phyloP scores from a whole-genome alignment of 176 grass and related monocot species.

The Carex pumila region DNA sequence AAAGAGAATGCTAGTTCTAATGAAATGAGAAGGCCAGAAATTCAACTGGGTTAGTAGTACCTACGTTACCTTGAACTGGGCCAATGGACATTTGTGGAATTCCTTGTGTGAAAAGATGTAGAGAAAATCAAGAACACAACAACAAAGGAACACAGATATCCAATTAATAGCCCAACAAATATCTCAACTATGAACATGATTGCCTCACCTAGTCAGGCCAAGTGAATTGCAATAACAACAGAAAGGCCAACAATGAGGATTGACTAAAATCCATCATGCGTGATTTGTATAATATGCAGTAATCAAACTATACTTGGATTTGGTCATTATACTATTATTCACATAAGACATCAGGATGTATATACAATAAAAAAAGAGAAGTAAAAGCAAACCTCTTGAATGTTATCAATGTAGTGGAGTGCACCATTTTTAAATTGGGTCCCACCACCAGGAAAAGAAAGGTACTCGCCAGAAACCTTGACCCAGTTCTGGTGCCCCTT shows the following conservation, averaged over 20 bases:
- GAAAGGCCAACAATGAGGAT: not conserved
- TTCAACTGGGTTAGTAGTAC: not conserved
- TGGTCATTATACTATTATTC: not conserved
- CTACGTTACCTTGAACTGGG: not conserved
- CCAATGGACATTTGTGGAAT: not conserved
- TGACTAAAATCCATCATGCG: not conserved
- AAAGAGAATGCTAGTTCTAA: not conserved
- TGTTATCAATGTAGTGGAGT: constrained; percentile 75
- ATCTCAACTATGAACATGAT: not conserved
- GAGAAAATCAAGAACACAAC: not conserved
- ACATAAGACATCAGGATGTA: not conserved
- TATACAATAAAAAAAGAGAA: not conserved
- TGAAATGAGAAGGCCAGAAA: not conserved
- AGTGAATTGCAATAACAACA: not conserved
- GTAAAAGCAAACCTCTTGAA: constrained; percentile 32
- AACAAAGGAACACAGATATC: not conserved
- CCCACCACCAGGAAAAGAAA: constrained; percentile 86
- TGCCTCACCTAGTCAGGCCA: not conserved
- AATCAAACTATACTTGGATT: not conserved
- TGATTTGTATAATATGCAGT: not conserved
- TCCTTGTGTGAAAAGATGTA: not conserved
- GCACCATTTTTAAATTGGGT: constrained; percentile 90
- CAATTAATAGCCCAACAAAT: not conserved
- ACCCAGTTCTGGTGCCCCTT: constrained; percentile 95
- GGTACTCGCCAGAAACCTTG: constrained; percentile 72